phyloP scores from a whole-genome alignment of 1,139 yeast genomes.

The Tardiomyces digboiensis region DNA sequence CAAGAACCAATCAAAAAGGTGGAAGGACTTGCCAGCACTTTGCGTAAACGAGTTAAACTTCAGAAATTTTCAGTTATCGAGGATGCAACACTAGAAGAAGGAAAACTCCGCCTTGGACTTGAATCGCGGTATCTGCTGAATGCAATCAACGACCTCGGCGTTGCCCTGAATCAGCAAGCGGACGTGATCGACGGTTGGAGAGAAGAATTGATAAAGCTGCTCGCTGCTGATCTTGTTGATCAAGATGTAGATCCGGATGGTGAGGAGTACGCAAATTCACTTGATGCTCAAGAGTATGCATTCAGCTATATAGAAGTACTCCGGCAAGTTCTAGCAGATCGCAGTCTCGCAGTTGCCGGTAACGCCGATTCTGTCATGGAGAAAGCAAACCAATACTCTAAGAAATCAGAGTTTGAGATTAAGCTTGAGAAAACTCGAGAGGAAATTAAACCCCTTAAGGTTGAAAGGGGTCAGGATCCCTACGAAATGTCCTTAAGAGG shows the following conservation, averaged over 20 bases:
- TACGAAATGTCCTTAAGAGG: not conserved
- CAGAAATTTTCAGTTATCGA: constrained; percentile 18
- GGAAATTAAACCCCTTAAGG: not conserved
- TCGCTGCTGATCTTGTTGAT: constrained; percentile 38
- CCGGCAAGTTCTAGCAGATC: constrained; percentile 45
- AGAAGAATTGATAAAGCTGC: constrained; percentile 34
- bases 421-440: constrained; percentile 4
- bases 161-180: constrained; percentile 48
- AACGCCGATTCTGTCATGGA: not conserved
- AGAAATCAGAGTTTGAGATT: not conserved
- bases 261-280: constrained; percentile 66
- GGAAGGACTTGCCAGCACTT: constrained; percentile 11
- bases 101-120: constrained; percentile 18
- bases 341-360: constrained; percentile 39
- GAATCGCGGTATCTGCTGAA: constrained; percentile 14
- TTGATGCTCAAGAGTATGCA: constrained; percentile 65
- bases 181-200: constrained; percentile 47
- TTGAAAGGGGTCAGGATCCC: not conserved
- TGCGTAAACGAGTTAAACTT: constrained; percentile 8
- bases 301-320: constrained; percentile 55
- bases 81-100: constrained; percentile 15
- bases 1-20: constrained; percentile 35
- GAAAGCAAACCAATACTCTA: not conserved
- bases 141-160: constrained; percentile 17
- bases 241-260: constrained; percentile 47